Evolutionary conservation across 2,329 filamentous ascomycete species (phyloP).

Genomic region (Colletotrichum tanaceti): DNA sequence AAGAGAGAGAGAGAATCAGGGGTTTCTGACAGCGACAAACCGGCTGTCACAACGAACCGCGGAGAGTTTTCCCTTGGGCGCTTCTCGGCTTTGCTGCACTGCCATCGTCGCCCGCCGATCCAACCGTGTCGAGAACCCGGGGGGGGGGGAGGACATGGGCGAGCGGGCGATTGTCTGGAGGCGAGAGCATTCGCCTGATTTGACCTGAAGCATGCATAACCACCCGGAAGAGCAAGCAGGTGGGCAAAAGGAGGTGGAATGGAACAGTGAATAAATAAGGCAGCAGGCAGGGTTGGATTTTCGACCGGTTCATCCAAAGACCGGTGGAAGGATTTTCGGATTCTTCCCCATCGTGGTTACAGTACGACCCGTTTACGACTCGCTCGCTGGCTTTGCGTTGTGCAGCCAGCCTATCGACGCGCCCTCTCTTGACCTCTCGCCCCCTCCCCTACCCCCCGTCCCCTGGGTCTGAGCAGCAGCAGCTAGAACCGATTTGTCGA

Average conservation of each 20-base stretch:
- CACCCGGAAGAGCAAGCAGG: not conserved
- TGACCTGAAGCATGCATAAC: conserved; percentile 6
- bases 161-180: not conserved
- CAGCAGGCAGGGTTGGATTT: too few relatives aligned
- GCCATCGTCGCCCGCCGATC: not conserved
- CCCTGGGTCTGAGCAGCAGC: not conserved
- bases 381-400: not conserved
- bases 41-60: too few relatives aligned
- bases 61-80: not conserved
- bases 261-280: not conserved
- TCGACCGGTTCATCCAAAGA: not conserved
- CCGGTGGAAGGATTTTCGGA: conserved; percentile 1
- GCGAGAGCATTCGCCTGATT: not conserved
- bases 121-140: too few relatives aligned
- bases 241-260: not conserved
- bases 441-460: too few relatives aligned
- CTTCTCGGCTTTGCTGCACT: not conserved
- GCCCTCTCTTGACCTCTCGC: not conserved
- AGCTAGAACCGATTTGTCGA: conserved; percentile 10
- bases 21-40: not conserved
- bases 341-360: not conserved
- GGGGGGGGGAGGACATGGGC: not conserved
- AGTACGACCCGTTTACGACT: too few relatives aligned
- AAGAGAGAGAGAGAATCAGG: too few relatives aligned
- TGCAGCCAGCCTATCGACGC: not conserved